A percentile compares a stretch with the other conserved stretches of the same genome.
phyloP scores from a whole-genome alignment of 352 stramenopile species.

The Phytophthora europaea region DNA sequence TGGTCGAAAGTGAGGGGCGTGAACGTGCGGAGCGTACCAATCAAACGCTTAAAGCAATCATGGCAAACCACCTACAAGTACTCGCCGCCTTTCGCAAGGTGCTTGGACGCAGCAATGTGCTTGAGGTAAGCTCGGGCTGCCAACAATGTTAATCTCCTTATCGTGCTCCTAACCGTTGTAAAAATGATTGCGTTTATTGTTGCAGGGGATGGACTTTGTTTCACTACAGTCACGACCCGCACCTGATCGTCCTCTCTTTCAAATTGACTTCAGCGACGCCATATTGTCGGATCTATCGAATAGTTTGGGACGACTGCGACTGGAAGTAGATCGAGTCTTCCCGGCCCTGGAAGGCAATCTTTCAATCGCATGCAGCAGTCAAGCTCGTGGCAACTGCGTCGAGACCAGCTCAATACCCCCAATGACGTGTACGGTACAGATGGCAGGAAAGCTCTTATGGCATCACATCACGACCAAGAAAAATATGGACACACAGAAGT shows the following conservation, averaged over 20 bases:
- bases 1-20: slow-evolving; percentile 30
- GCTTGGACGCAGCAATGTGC: slow-evolving; percentile 20
- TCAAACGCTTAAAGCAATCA: slow-evolving; percentile 30
- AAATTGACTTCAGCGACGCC: slow-evolving; percentile 30
- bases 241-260: slow-evolving; percentile 7
- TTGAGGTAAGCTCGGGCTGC: slow-evolving; percentile 13
- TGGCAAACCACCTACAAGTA: slow-evolving; percentile 31
- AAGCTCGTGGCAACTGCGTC: slow-evolving; percentile 6
- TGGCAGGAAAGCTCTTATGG: slow-evolving; percentile 33
- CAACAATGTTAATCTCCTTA: not conserved
- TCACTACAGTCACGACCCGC: slow-evolving; percentile 13
- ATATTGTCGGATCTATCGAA: slow-evolving; percentile 25
- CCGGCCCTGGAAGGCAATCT: not conserved
- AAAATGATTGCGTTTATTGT: not conserved
- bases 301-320: slow-evolving; percentile 19
- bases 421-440: slow-evolving; percentile 21
- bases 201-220: slow-evolving; percentile 30
- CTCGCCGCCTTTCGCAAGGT: slow-evolving; percentile 20
- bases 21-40: slow-evolving; percentile 36
- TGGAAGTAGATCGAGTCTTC: slow-evolving; percentile 19
- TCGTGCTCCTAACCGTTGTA: not conserved
- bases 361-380: slow-evolving; percentile 19
- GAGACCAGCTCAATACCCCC: slow-evolving; percentile 35
- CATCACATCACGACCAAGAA: slow-evolving; percentile 38
- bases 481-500: slow-evolving; percentile 35